phyloP scores from a whole-genome alignment of 2,329 filamentous ascomycete species.

The Colletotrichum godetiae region DNA sequence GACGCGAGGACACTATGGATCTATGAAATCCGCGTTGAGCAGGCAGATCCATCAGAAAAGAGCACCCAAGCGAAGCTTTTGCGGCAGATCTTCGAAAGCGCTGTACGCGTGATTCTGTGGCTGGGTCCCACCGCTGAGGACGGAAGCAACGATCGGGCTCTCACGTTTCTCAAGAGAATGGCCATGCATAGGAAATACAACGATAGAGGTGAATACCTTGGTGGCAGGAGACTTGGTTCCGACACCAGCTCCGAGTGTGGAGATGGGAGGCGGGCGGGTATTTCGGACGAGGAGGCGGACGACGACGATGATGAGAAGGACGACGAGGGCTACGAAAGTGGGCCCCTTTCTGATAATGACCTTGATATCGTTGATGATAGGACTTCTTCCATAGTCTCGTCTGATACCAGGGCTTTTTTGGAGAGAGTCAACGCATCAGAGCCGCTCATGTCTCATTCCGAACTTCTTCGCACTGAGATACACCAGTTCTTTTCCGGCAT shows the following conservation, averaged over 20 bases:
- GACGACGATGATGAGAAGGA: background rate
- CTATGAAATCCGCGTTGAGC: conserved; percentile 17
- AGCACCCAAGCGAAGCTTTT: conserved; percentile 31
- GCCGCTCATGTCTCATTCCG: background rate
- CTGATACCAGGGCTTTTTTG: background rate
- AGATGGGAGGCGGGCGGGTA: background rate
- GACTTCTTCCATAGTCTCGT: background rate
- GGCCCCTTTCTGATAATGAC: background rate
- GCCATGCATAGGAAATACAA: background rate
- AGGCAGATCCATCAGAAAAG: conserved; percentile 28
- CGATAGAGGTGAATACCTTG: background rate
- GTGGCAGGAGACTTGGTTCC: background rate
- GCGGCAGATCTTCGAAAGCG: conserved; percentile 24
- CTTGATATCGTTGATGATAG: too few relatives aligned
- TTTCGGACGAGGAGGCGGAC: background rate
- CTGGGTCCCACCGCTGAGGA: conserved; percentile 4
- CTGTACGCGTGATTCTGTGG: conserved; percentile 26
- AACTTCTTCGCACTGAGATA: background rate
- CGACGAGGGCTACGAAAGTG: background rate
- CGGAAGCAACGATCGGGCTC: background rate
- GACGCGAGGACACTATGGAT: conserved; percentile 29
- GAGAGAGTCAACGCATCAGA: background rate
- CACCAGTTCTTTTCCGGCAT: background rate
- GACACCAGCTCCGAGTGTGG: background rate
- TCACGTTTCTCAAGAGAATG: background rate